Conservation (phyloP, 768 basidiomycete species). For the Dentipellis sp. region DNA sequence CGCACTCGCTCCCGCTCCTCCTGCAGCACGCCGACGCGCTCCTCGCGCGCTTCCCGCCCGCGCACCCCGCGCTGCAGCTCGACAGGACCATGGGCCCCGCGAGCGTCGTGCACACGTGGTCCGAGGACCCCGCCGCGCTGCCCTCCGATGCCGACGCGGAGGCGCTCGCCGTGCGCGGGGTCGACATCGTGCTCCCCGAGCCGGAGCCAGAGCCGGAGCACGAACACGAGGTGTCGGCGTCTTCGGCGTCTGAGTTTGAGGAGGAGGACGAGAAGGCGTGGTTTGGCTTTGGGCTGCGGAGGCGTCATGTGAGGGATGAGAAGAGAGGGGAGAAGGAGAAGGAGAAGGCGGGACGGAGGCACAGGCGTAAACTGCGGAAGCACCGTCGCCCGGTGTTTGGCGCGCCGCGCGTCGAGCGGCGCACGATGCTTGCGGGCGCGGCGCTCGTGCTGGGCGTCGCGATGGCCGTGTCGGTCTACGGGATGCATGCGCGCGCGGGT, state of each 20-base stretch:
- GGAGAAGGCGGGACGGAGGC: slow-evolving; percentile 11
- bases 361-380: not conserved
- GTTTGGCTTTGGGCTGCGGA: not conserved
- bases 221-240: not conserved
- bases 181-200: slow-evolving; percentile 44
- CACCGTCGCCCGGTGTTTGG: slow-evolving; percentile 14
- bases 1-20: slow-evolving; percentile 29
- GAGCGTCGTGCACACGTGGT: slow-evolving; percentile 72
- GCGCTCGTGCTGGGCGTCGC: slow-evolving; percentile 64
- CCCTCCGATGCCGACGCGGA: slow-evolving; percentile 51
- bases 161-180: slow-evolving; percentile 43
- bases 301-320: slow-evolving; percentile 5
- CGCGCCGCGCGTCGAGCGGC: slow-evolving; percentile 18
- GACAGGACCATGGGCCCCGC: slow-evolving; percentile 67
- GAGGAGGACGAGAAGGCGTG: slow-evolving; percentile 8
- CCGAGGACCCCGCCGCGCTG: slow-evolving; percentile 32
- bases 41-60: slow-evolving; percentile 48
- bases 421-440: slow-evolving; percentile 47
- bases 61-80: slow-evolving; percentile 42
- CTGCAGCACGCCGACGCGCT: slow-evolving; percentile 52
- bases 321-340: slow-evolving; percentile 13
- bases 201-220: not conserved
- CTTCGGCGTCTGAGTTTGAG: slow-evolving; percentile 3
- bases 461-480: slow-evolving; percentile 42
- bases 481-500: slow-evolving; percentile 5